Conservation (phyloP, 106 monocot genomes). For the Iris macrosiphon region DNA sequence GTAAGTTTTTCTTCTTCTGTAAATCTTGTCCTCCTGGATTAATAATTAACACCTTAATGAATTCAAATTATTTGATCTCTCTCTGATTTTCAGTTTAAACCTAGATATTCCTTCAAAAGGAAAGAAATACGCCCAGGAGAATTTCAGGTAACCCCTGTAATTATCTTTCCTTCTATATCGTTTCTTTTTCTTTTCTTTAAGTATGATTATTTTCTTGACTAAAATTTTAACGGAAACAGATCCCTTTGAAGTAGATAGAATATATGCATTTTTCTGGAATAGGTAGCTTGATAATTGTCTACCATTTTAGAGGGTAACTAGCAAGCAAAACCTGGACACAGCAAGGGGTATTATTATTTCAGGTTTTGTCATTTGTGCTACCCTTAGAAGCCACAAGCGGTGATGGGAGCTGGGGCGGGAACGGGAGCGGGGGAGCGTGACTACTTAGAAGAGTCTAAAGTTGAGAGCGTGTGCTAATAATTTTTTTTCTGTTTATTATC, state of each 20-base stretch:
- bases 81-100: constrained; percentile 60
- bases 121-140: constrained; percentile 83
- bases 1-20: constrained; percentile 36
- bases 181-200: neutral
- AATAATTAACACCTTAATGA: neutral
- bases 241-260: neutral
- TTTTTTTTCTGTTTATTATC: too few relatives aligned
- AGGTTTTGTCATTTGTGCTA: too few relatives aligned
- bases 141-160: constrained; percentile 54
- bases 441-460: too few relatives aligned
- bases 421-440: too few relatives aligned
- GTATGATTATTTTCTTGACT: neutral
- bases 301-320: neutral
- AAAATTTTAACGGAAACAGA: neutral
- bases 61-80: neutral
- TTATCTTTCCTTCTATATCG: neutral
- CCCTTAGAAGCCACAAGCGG: neutral
- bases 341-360: too few relatives aligned
- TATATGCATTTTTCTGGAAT: neutral
- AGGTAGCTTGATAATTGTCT: neutral
- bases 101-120: constrained; percentile 90
- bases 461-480: too few relatives aligned
- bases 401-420: too few relatives aligned
- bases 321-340: too few relatives aligned
- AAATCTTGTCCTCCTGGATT: too few relatives aligned